phyloP scores from a whole-genome alignment of 2,329 filamentous ascomycete species.

The Macrophomina phaseolina region DNA sequence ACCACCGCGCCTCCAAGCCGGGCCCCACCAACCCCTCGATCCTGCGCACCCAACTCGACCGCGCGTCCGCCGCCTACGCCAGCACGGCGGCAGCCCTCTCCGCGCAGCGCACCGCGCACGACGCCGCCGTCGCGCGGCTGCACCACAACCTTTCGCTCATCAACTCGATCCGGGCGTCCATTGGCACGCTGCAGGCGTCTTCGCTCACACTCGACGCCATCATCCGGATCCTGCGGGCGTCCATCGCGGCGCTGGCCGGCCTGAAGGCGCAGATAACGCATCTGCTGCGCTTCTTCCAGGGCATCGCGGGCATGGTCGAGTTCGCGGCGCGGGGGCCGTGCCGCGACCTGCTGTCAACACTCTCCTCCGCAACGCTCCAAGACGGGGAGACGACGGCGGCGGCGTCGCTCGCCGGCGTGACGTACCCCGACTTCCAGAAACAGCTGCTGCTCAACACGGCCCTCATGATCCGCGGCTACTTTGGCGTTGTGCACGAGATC shows the following conservation, averaged over 20 bases:
- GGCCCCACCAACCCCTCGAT: neutral
- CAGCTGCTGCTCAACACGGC: slow-evolving; percentile 22
- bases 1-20: neutral
- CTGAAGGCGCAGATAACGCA: slow-evolving; percentile 20
- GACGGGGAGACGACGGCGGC: neutral
- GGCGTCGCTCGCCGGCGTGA: neutral
- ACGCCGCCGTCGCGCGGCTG: slow-evolving; percentile 4
- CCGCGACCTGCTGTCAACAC: neutral
- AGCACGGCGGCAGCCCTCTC: neutral
- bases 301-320: slow-evolving; percentile 23
- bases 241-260: slow-evolving; percentile 3
- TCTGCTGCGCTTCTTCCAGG: slow-evolving; percentile 21
- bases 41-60: neutral
- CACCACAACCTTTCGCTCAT: slow-evolving; percentile 3
- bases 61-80: neutral
- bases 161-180: slow-evolving; percentile 10
- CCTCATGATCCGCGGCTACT: slow-evolving; percentile 21
- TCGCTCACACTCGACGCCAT: slow-evolving; percentile 15
- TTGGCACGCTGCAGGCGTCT: slow-evolving; percentile 9
- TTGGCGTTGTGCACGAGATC: slow-evolving; percentile 18
- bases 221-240: slow-evolving; percentile 12
- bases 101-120: neutral
- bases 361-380: neutral
- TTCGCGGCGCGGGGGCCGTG: slow-evolving; percentile 19
- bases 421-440: slow-evolving; percentile 15